Evolutionary conservation across 805 yeast species (phyloP).

Genomic region (Schwanniomyces pseudopolymorphus): DNA sequence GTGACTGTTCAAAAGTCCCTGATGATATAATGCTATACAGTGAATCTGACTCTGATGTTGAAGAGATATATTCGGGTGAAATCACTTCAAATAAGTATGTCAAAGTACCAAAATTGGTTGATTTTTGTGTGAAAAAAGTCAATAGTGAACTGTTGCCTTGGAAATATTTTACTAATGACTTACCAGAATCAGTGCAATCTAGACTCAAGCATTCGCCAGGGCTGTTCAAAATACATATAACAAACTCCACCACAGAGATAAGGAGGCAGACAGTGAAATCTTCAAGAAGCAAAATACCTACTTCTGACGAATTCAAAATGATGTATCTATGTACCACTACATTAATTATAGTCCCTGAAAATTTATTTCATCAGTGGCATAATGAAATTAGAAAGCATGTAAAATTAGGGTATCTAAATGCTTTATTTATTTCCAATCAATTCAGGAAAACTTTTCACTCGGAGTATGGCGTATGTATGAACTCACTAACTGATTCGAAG

Average conservation of each 20-base stretch:
- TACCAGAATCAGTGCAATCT: constrained; percentile 45
- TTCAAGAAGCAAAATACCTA: constrained; percentile 3
- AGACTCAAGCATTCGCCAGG: constrained; percentile 43
- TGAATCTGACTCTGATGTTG: constrained; percentile 1
- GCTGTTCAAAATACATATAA: constrained; percentile 35
- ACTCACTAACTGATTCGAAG: constrained; percentile 23
- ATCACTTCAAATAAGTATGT: constrained; percentile 39
- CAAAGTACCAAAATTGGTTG: constrained; percentile 15
- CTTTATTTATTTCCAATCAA: constrained; percentile 30
- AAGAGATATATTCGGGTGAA: background rate
- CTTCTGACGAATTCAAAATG: constrained; percentile 22
- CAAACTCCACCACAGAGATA: background rate
- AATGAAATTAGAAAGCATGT: constrained; percentile 59
- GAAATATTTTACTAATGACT: constrained; percentile 43
- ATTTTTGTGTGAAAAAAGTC: constrained; percentile 44
- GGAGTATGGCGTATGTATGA: constrained; percentile 15
- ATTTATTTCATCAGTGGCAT: constrained; percentile 65
- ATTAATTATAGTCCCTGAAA: constrained; percentile 63
- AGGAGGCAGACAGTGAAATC: background rate
- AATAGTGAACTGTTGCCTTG: constrained; percentile 55
- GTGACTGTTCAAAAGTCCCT: constrained; percentile 47
- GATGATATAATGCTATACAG: constrained; percentile 19
- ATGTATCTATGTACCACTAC: constrained; percentile 52
- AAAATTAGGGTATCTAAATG: constrained; percentile 31
- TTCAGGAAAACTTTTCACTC: constrained; percentile 21